phyloP scores from a whole-genome alignment of 805 yeast species.

The Lachancea thermotolerans region DNA sequence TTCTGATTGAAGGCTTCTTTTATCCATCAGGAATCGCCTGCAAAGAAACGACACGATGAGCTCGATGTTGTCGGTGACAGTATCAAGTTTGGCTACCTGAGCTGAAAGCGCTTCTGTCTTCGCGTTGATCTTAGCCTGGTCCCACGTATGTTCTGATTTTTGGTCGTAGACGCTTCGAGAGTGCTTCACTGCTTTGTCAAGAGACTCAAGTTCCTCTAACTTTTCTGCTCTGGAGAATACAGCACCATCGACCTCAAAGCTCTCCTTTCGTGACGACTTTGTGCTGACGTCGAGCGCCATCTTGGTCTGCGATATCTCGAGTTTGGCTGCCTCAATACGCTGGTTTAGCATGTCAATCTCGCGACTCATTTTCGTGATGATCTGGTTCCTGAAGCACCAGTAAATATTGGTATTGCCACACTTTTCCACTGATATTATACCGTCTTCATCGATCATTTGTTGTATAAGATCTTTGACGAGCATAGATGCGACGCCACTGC shows the following conservation, averaged over 20 bases:
- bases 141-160: constrained; percentile 22
- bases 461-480: constrained; percentile 47
- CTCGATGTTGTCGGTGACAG: constrained; percentile 38
- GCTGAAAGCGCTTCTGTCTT: constrained; percentile 7
- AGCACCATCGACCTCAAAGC: constrained; percentile 8
- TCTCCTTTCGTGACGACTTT: constrained; percentile 2
- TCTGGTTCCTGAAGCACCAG: constrained; percentile 38
- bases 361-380: constrained; percentile 10
- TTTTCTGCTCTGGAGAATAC: constrained; percentile 12
- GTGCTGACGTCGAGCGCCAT: constrained; percentile 3
- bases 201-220: constrained; percentile 10
- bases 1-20: constrained; percentile 32
- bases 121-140: constrained; percentile 10
- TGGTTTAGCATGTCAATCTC: constrained; percentile 9
- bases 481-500: constrained; percentile 45
- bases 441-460: constrained; percentile 42
- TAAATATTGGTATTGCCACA: constrained; percentile 49
- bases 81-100: constrained; percentile 12
- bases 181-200: constrained; percentile 5
- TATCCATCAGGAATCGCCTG: constrained; percentile 25
- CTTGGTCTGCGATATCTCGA: constrained; percentile 11
- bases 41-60: constrained; percentile 34
- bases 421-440: constrained; percentile 42
- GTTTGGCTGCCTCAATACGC: constrained; percentile 11
- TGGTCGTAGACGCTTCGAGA: constrained; percentile 6